phyloP scores from a whole-genome alignment of 2,329 filamentous ascomycete species.

The Lachnellula suecica region DNA sequence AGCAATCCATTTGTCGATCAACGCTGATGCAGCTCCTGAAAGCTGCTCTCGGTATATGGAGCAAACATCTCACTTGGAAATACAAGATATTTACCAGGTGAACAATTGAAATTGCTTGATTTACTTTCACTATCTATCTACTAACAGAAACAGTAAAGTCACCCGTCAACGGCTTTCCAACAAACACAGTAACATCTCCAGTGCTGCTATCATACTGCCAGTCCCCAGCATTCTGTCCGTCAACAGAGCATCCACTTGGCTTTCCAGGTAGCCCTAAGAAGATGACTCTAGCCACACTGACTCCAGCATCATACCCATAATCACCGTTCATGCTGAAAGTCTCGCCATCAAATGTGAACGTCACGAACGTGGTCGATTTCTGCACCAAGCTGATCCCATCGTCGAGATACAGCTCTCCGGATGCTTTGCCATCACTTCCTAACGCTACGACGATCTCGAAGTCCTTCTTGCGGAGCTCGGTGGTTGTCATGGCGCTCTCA shows the following conservation, averaged over 20 bases:
- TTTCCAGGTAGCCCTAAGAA: slow-evolving; percentile 41
- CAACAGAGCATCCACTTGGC: slow-evolving; percentile 4
- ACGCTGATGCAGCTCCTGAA: too few species aligned
- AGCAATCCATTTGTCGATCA: too few species aligned
- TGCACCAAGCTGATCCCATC: slow-evolving; percentile 71
- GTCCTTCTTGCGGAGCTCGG: slow-evolving; percentile 58
- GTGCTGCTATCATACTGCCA: slow-evolving; percentile 4
- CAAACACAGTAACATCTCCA: slow-evolving; percentile 12
- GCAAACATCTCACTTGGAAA: too few species aligned
- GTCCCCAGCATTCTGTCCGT: slow-evolving; percentile 3
- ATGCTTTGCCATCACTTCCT: slow-evolving; percentile 58
- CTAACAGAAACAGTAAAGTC: slow-evolving; percentile 14
- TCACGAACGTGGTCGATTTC: slow-evolving; percentile 52
- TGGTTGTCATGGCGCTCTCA: slow-evolving; percentile 61
- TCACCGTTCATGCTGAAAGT: slow-evolving; percentile 49
- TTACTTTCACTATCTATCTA: too few species aligned
- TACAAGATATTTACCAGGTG: too few species aligned
- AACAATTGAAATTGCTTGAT: too few species aligned
- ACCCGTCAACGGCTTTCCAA: slow-evolving; percentile 12
- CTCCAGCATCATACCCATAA: slow-evolving; percentile 50
- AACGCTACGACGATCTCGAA: slow-evolving; percentile 74
- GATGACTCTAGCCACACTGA: slow-evolving; percentile 48
- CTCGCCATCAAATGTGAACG: slow-evolving; percentile 57
- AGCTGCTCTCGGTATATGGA: too few species aligned
- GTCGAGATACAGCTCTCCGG: slow-evolving; percentile 72